A percentile compares a stretch with the other conserved stretches of the same genome.
Conservation (phyloP, 2,329 filamentous ascomycete species). For the Arachnopeziza araneosa region DNA sequence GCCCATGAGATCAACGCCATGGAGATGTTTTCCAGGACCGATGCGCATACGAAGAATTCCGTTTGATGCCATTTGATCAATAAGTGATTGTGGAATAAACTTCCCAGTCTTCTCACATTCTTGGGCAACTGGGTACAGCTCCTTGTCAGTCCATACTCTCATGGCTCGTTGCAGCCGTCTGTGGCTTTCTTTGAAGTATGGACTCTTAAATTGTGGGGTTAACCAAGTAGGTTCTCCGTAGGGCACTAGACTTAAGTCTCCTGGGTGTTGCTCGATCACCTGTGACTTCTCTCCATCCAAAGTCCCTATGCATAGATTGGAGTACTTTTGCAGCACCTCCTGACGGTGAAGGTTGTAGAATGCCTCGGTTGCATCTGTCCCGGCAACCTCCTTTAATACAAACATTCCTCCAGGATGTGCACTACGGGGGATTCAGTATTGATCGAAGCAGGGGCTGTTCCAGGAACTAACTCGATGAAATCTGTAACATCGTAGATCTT, state of each 20-base stretch:
- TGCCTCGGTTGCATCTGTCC: slow-evolving; percentile 71
- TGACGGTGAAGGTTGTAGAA: slow-evolving; percentile 93
- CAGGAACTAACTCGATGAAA: slow-evolving; percentile 54
- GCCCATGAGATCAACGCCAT: slow-evolving; percentile 61
- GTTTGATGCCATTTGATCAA: slow-evolving; percentile 70
- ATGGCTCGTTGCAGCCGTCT: slow-evolving; percentile 61
- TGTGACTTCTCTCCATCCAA: slow-evolving; percentile 70
- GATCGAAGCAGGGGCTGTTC: slow-evolving; percentile 30
- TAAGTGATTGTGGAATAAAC: slow-evolving; percentile 64
- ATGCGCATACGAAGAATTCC: slow-evolving; percentile 77
- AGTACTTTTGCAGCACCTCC: slow-evolving; percentile 80
- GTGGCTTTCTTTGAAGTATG: slow-evolving; percentile 77
- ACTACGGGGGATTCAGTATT: not conserved
- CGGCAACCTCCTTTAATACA: slow-evolving; percentile 68
- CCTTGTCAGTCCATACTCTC: slow-evolving; percentile 65
- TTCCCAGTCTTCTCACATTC: slow-evolving; percentile 70
- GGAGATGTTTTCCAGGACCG: slow-evolving; percentile 75
- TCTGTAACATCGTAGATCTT: slow-evolving; percentile 83
- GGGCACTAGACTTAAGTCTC: slow-evolving; percentile 70
- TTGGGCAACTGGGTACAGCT: slow-evolving; percentile 69
- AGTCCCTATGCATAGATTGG: slow-evolving; percentile 67
- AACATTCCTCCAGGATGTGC: slow-evolving; percentile 51
- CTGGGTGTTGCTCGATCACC: slow-evolving; percentile 62
- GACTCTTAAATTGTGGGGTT: slow-evolving; percentile 67
- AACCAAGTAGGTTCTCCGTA: slow-evolving; percentile 86